Percentiles rank a stretch among this genome's conserved stretches.
Evolutionary conservation across 2,329 filamentous ascomycete species (phyloP).

Genomic region (Aspergillus proliferans): DNA sequence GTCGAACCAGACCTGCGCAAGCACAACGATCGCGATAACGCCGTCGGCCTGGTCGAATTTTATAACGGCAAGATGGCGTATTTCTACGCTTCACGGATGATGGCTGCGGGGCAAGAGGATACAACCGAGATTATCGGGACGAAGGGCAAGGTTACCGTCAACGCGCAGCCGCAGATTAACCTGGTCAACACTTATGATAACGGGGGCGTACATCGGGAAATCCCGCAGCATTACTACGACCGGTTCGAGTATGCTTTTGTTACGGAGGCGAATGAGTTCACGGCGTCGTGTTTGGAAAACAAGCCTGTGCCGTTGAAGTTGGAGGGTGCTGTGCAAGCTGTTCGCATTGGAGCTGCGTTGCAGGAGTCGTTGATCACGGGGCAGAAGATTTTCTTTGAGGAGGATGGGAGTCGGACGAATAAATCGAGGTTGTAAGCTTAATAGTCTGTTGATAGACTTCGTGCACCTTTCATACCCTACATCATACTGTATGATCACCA

Average conservation of each 20-base stretch:
- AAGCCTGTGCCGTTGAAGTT: slow-evolving; percentile 52
- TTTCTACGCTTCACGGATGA: slow-evolving; percentile 60
- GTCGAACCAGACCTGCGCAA: slow-evolving; percentile 53
- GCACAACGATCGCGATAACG: slow-evolving; percentile 58
- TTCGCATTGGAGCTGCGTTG: slow-evolving; percentile 56
- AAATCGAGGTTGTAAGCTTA: slow-evolving; percentile 4
- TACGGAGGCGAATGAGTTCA: slow-evolving; percentile 60
- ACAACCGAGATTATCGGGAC: slow-evolving; percentile 64
- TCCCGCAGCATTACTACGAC: slow-evolving; percentile 59
- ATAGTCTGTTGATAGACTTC: neutral
- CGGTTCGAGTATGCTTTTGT: slow-evolving; percentile 61
- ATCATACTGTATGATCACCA: neutral
- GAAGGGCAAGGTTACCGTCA: slow-evolving; percentile 57
- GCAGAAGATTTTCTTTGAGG: slow-evolving; percentile 55
- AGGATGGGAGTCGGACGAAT: slow-evolving; percentile 45
- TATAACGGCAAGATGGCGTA: slow-evolving; percentile 58
- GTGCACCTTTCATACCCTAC: neutral
- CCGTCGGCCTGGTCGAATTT: slow-evolving; percentile 61
- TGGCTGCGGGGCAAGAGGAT: slow-evolving; percentile 62
- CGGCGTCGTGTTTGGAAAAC: slow-evolving; percentile 52
- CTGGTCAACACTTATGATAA: slow-evolving; percentile 53
- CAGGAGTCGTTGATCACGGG: slow-evolving; percentile 53
- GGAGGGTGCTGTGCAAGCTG: slow-evolving; percentile 49
- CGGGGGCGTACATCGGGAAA: slow-evolving; percentile 52
- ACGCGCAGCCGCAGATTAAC: slow-evolving; percentile 52